Evolutionary conservation across 208 protist genomes (phyloP).

Genomic region (Trypanosoma brucei): DNA sequence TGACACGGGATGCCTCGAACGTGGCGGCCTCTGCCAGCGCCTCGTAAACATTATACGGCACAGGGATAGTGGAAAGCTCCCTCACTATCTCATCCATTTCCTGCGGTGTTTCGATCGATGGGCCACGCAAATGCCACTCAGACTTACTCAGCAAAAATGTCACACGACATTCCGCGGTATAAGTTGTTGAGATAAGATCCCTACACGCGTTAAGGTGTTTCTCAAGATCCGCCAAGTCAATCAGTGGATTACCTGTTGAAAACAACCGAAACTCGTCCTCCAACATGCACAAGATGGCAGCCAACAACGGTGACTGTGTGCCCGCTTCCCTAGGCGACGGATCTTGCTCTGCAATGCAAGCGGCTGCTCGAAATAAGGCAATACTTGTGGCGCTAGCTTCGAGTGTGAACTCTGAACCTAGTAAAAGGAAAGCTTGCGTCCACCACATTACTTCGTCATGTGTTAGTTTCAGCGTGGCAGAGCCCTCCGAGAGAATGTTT

Average conservation of each 20-base stretch:
- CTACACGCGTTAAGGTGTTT: conserved; percentile 12
- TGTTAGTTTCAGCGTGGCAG: conserved; percentile 4
- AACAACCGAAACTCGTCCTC: conserved; percentile 29
- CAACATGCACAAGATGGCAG: conserved; percentile 18
- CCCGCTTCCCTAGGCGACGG: conserved; percentile 2
- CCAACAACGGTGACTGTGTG: not conserved
- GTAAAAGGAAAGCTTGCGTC: conserved; percentile 18
- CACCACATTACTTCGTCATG: conserved; percentile 25
- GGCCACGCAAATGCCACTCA: conserved; percentile 19
- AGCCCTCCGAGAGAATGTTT: conserved; percentile 9
- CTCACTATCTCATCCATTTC: conserved; percentile 14
- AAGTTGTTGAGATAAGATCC: conserved; percentile 4
- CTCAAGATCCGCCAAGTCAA: conserved; percentile 11
- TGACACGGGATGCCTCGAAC: conserved; percentile 10
- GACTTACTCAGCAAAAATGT: conserved; percentile 16
- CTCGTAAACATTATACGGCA: conserved; percentile 14
- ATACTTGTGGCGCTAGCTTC: conserved; percentile 15
- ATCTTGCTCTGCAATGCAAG: conserved; percentile 8
- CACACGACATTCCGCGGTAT: conserved; percentile 3
- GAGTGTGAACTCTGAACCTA: conserved; percentile 23
- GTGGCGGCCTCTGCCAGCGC: conserved; percentile 15
- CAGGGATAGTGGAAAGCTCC: conserved; percentile 7
- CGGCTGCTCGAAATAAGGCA: conserved; percentile 14
- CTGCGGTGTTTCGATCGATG: not conserved
- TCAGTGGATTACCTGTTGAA: conserved; percentile 8